Evolutionary conservation across 1,139 yeast genomes (phyloP), one percentile per base, ranked within the genome.

Genomic region (Saccharomyces hybrid): DNA sequence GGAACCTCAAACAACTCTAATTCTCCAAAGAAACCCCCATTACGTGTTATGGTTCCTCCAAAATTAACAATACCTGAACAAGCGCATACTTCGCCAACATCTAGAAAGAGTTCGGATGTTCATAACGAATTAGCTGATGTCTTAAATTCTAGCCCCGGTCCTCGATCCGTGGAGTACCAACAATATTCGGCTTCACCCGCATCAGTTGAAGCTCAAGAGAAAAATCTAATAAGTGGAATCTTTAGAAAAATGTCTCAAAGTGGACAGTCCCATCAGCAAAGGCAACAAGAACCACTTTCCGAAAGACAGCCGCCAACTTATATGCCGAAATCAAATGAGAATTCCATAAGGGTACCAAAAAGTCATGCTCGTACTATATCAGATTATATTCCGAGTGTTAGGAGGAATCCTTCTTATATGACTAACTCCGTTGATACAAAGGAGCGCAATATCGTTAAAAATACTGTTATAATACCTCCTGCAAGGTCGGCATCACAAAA

Each of bases 1-100:
- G 31, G 32, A 9, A 26, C 51, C 41, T 6, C 50, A 46, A 29
- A 49, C 32, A 29, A 51, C 14, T 32, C 49, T 9, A 26, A 21
- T 26, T 19, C 47, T 5, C 24, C 14, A 21, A 46, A 26, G 31
- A 58, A 54, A 48, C 56, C 55, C 51, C 72, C 72, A 24, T 58
- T 68, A 19, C 66, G 63, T 52, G 58, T 69, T 2, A 48, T 67
- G 55, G 65, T 68, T 21, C 71, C 73, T 28, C 75, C 79, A 5
- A 70, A 72, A 42, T 60, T 78, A 34, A 58, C 84, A 12, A 77
- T 80, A 64, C 90, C 90, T 8, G 85, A 83, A 61, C 88, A 83
- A 59, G 89, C 88, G 0, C 88, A 85, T 64, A 83, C 87, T 2
- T 76, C 86, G 0, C 76, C 78, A 47, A 71, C 70, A 19, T 56